These are phyloP conservation scores for Penicillium chermesinum DNA, from an alignment of 495 filamentous ascomycete genomes.

Conservation along the genomic window DNA sequence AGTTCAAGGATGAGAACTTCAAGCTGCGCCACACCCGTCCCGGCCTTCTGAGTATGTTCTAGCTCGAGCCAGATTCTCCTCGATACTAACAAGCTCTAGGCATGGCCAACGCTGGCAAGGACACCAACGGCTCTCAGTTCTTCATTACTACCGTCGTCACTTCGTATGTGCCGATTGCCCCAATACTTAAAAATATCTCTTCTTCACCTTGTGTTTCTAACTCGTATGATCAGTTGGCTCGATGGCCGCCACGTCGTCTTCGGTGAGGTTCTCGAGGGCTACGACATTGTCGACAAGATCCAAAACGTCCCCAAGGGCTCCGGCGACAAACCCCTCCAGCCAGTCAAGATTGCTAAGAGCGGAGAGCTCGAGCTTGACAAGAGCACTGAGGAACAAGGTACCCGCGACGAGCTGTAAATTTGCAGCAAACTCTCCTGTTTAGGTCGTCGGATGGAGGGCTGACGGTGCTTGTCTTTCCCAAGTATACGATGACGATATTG, in stretches of 20 bases:
- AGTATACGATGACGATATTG: conserved; percentile 18
- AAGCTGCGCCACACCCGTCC: conserved; percentile 84
- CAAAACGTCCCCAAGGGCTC: conserved; percentile 67
- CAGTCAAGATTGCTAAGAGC: conserved; percentile 88
- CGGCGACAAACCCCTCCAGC: conserved; percentile 68
- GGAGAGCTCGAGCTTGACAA: conserved; percentile 79
- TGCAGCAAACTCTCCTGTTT: conserved; percentile 20
- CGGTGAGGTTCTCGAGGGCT: conserved; percentile 85
- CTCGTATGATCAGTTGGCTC: conserved; percentile 59
- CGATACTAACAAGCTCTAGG: conserved; percentile 44
- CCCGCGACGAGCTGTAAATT: conserved; percentile 87
- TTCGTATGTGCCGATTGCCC: conserved; percentile 50
- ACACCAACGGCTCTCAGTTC: conserved; percentile 99
- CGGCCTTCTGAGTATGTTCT: conserved; percentile 52
- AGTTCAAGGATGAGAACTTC: conserved; percentile 99
- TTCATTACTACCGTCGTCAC: conserved; percentile 89
- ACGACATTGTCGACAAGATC: conserved; percentile 85
- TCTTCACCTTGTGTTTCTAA: not conserved
- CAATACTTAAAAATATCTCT: not conserved
- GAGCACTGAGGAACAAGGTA: conserved; percentile 71
- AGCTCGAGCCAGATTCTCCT: not conserved
- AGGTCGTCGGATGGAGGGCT: conserved; percentile 25
- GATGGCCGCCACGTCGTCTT: conserved; percentile 89
- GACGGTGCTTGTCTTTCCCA: conserved; percentile 29
- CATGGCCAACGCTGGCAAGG: conserved; percentile 96